These are phyloP conservation scores for Mallotus japonicus DNA, from an alignment of 441 rosid genomes.

Conservation along the genomic window DNA sequence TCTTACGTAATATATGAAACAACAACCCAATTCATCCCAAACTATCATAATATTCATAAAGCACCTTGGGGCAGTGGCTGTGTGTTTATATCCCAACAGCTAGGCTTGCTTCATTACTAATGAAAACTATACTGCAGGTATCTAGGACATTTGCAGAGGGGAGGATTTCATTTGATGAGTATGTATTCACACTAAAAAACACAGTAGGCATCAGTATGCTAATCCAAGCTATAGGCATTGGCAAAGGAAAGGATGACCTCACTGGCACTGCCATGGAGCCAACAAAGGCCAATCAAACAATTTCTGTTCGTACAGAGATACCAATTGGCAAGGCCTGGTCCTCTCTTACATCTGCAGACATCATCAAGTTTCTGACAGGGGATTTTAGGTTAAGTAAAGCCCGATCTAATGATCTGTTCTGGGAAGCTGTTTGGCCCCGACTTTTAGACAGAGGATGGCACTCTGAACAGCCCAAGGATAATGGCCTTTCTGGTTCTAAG, in stretches of 20 bases:
- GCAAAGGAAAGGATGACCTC: conserved; percentile 65
- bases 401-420: conserved; percentile 57
- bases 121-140: conserved; percentile 36
- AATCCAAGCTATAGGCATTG: conserved; percentile 66
- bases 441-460: conserved; percentile 69
- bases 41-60: background rate
- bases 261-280: conserved; percentile 45
- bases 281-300: conserved; percentile 28
- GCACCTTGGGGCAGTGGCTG: background rate
- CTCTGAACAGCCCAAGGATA: conserved; percentile 53
- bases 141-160: conserved; percentile 58
- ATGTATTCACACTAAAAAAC: conserved; percentile 52
- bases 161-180: conserved; percentile 59
- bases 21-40: background rate
- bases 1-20: background rate
- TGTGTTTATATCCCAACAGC: background rate
- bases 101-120: conserved; percentile 7
- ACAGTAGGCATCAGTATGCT: conserved; percentile 45
- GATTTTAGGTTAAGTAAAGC: conserved; percentile 61
- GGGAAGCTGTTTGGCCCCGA: conserved; percentile 78
- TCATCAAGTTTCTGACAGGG: conserved; percentile 49
- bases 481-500: conserved; percentile 32
- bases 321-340: conserved; percentile 59
- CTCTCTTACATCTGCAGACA: conserved; percentile 40
- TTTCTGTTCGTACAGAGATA: conserved; percentile 37